Evolutionary conservation across 352 stramenopile species (phyloP).

Genomic region (Globisporangium irregulare): DNA sequence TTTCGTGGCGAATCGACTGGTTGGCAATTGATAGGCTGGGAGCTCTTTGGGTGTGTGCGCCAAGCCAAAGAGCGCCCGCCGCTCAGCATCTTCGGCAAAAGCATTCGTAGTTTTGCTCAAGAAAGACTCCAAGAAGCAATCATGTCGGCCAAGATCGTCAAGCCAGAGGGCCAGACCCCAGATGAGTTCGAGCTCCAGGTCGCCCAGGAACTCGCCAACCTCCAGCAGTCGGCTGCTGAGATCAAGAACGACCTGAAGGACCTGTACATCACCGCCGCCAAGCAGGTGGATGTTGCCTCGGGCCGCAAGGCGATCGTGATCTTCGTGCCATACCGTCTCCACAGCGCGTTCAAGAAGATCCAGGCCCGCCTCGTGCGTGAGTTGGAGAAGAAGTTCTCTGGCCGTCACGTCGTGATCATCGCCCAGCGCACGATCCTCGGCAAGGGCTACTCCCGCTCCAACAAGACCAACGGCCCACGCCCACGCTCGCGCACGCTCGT

Average conservation of each 20-base stretch:
- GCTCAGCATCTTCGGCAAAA: neutral
- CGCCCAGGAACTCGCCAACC: conserved; percentile 82
- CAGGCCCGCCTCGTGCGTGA: conserved; percentile 97
- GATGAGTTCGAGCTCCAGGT: conserved; percentile 90
- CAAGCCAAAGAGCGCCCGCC: neutral
- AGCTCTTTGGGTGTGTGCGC: neutral
- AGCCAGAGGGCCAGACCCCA: conserved; percentile 78
- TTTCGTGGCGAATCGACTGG: conserved; percentile 3
- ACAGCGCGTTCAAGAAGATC: conserved; percentile 99
- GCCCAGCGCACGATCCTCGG: conserved; percentile 98
- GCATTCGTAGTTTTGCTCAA: conserved; percentile 52
- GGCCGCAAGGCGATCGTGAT: conserved; percentile 98
- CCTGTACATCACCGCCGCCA: conserved; percentile 98
- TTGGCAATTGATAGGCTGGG: neutral
- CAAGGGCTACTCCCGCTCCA: conserved; percentile 95
- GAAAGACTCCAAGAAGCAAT: conserved; percentile 33
- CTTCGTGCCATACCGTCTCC: conserved; percentile 98
- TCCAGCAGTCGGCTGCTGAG: conserved; percentile 93
- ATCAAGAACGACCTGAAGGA: conserved; percentile 98
- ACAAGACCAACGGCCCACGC: conserved; percentile 93
- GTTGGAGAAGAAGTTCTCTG: conserved; percentile 99
- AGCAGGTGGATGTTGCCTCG: conserved; percentile 96
- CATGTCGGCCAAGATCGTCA: conserved; percentile 86
- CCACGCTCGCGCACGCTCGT: conserved; percentile 98
- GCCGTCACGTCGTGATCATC: conserved; percentile 98